Percentiles rank a stretch among this genome's conserved stretches.
These are phyloP conservation scores for Ceratocystiopsis brevicomis DNA, from an alignment of 2,329 filamentous ascomycete species.

Conservation along the genomic window DNA sequence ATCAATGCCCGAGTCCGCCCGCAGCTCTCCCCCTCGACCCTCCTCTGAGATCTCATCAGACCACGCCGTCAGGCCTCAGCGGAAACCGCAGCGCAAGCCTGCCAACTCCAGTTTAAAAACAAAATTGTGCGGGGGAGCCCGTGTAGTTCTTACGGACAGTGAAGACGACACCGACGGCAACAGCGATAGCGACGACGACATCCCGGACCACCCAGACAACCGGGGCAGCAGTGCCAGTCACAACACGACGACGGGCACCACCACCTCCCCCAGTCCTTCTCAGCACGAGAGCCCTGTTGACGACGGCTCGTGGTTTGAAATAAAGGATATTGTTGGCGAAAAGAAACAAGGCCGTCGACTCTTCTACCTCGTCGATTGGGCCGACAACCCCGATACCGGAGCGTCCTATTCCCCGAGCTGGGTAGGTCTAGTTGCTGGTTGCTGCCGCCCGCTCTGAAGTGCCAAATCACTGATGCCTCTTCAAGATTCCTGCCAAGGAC, in stretches of 20 bases:
- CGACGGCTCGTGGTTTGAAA: constrained; percentile 11
- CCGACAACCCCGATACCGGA: constrained; percentile 29
- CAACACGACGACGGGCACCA: background rate
- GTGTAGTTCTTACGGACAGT: background rate
- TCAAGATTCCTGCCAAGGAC: constrained; percentile 11
- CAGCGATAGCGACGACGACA: background rate
- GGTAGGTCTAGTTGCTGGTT: constrained; percentile 18
- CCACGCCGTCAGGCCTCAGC: background rate
- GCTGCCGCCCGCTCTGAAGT: background rate
- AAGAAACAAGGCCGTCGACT: constrained; percentile 13
- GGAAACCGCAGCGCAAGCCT: background rate
- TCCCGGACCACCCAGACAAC: background rate
- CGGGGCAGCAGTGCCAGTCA: background rate
- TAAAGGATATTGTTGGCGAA: constrained; percentile 21
- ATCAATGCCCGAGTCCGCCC: constrained; percentile 3
- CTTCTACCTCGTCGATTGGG: constrained; percentile 39
- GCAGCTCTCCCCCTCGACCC: background rate
- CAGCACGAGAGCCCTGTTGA: background rate
- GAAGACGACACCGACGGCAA: background rate
- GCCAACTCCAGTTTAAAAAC: no score
- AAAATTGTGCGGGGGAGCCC: background rate
- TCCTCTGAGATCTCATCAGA: background rate
- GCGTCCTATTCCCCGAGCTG: constrained; percentile 29
- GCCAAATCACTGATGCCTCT: no score
- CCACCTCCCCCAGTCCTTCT: no score